Conservation (phyloP, 495 filamentous ascomycete genomes). For the Margaritispora aquatica region DNA sequence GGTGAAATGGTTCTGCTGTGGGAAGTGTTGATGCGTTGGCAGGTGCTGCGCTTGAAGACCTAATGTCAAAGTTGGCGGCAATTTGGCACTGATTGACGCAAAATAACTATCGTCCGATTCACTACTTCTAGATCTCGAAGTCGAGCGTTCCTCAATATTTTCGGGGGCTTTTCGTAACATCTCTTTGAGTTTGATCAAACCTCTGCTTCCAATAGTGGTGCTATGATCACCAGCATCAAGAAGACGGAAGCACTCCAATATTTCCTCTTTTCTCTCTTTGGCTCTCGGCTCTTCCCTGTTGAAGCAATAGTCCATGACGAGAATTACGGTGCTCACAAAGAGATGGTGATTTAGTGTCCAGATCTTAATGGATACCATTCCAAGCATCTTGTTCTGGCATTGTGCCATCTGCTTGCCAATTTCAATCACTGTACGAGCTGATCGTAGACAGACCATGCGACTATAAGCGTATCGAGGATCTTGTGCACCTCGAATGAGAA, state of each 20-base stretch:
- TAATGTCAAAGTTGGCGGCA: neutral
- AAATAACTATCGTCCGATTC: neutral
- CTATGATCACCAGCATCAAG: neutral
- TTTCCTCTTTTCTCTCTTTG: constrained; percentile 11
- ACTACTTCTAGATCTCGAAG: neutral
- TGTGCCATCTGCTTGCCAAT: constrained; percentile 4
- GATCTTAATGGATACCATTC: constrained; percentile 1
- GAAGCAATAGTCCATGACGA: constrained; percentile 18
- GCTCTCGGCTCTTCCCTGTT: constrained; percentile 13
- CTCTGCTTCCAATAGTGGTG: constrained; percentile 7
- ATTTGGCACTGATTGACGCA: too few species aligned
- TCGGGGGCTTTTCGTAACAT: neutral
- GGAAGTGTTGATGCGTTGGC: neutral
- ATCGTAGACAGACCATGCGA: constrained; percentile 16
- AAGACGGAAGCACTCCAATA: constrained; percentile 13
- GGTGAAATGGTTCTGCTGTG: neutral
- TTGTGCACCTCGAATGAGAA: constrained; percentile 5
- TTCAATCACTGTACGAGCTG: constrained; percentile 15
- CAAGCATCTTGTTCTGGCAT: neutral
- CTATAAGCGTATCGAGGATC: constrained; percentile 15
- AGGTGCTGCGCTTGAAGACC: neutral
- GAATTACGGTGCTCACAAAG: constrained; percentile 4
- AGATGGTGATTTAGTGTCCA: constrained; percentile 15
- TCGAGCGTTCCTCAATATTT: neutral
- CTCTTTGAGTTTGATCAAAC: constrained; percentile 2